A percentile compares a stretch with the other conserved stretches of the same genome.
These are phyloP conservation scores for Solioccasus polychromus DNA, from an alignment of 768 basidiomycete genomes.

Conservation along the genomic window DNA sequence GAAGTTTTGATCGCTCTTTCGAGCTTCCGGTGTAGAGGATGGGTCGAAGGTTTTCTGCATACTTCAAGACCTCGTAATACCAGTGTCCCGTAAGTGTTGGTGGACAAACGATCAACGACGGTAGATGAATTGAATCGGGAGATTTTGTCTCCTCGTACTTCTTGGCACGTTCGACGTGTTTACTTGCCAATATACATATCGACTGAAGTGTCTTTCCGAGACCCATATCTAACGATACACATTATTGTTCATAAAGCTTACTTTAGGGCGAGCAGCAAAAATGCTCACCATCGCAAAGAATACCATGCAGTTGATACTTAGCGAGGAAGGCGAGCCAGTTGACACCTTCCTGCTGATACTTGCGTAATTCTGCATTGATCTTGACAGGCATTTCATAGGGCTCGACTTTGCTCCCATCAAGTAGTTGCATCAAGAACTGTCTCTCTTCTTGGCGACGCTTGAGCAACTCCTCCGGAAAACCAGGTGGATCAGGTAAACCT, in stretches of 20 bases:
- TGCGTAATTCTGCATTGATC: conserved; percentile 92
- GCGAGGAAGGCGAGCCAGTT: conserved; percentile 98
- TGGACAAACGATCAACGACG: conserved; percentile 93
- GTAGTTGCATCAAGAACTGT: conserved; percentile 86
- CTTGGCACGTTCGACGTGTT: conserved; percentile 82
- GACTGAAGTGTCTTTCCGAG: conserved; percentile 97
- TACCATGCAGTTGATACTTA: conserved; percentile 96
- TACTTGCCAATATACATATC: conserved; percentile 94
- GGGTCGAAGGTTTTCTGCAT: conserved; percentile 78
- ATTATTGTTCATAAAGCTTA: not conserved
- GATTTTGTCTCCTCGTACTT: conserved; percentile 62
- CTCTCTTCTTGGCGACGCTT: conserved; percentile 85
- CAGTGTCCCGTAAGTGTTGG: conserved; percentile 98
- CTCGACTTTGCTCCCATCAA: conserved; percentile 94
- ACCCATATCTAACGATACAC: conserved; percentile 78
- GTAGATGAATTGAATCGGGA: conserved; percentile 79
- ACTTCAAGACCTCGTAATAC: conserved; percentile 97
- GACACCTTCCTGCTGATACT: conserved; percentile 98
- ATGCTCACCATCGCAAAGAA: conserved; percentile 89
- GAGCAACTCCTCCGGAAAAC: conserved; percentile 85
- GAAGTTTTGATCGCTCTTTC: conserved; percentile 69
- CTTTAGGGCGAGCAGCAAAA: conserved; percentile 13
- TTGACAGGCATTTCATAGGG: conserved; percentile 81
- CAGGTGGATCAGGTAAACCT: conserved; percentile 93
- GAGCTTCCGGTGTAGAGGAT: conserved; percentile 88